Percentiles rank a stretch among this genome's conserved stretches.
Conservation (phyloP, 176 grass and related monocot species). For the Oryza brachyantha region DNA sequence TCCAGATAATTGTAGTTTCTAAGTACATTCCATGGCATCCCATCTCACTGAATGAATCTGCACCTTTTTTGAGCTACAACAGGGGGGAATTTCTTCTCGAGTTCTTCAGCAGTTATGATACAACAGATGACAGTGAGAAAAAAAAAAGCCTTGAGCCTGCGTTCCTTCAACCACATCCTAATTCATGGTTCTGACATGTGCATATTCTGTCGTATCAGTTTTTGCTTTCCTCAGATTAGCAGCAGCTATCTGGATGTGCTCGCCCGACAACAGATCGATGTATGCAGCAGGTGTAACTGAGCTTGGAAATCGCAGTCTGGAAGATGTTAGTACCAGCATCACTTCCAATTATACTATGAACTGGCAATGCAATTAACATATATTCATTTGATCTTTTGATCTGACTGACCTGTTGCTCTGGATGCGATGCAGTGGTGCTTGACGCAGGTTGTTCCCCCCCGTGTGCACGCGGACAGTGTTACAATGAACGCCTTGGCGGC, state of each 20-base stretch:
- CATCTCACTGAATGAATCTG: background rate
- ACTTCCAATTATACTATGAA: slow-evolving; percentile 24
- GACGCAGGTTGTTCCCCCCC: no score
- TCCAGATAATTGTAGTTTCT: background rate
- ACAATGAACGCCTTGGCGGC: no score
- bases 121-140: slow-evolving; percentile 16
- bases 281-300: background rate
- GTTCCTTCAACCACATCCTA: background rate
- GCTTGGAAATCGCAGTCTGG: background rate
- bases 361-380: background rate
- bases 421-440: no score
- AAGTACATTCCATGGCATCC: background rate
- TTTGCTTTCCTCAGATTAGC: slow-evolving; percentile 44
- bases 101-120: background rate
- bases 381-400: no score
- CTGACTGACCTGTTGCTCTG: no score
- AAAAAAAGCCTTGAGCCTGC: slow-evolving; percentile 6
- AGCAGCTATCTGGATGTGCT: slow-evolving; percentile 38
- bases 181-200: slow-evolving; percentile 22
- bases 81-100: slow-evolving; percentile 26
- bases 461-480: no score
- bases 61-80: slow-evolving; percentile 21
- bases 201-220: slow-evolving; percentile 34
- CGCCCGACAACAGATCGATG: slow-evolving; percentile 1
- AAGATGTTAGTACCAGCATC: slow-evolving; percentile 20